Evolutionary conservation across 2,329 filamentous ascomycete genomes (phyloP).

Genomic region (Neopestalotiopsis sp.): DNA sequence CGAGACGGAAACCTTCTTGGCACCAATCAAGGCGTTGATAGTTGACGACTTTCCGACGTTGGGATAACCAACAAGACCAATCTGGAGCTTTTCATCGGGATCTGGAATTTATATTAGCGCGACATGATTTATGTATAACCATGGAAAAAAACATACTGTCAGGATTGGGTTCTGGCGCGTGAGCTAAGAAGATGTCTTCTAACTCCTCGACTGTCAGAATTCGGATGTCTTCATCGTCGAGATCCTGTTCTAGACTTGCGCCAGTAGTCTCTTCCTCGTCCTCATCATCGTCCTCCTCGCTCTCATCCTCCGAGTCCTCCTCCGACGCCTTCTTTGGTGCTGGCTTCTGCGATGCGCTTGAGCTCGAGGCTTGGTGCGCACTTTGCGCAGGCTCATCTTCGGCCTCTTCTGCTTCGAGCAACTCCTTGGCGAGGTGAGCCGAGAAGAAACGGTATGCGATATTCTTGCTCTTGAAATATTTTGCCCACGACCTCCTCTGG

Average conservation of each 20-base stretch:
- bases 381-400: conserved; percentile 55
- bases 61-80: conserved; percentile 95
- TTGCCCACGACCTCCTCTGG: conserved; percentile 84
- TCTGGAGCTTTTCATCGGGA: conserved; percentile 73
- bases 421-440: conserved; percentile 86
- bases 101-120: conserved; percentile 35
- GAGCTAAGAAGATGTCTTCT: conserved; percentile 83
- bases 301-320: conserved; percentile 30
- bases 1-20: conserved; percentile 98
- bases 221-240: conserved; percentile 65
- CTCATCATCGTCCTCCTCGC: conserved; percentile 25
- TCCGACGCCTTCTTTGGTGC: conserved; percentile 31
- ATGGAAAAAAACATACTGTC: conserved; percentile 47
- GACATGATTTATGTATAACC: no score
- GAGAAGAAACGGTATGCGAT: conserved; percentile 98
- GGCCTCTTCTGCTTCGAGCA: conserved; percentile 74
- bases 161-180: conserved; percentile 66
- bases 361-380: conserved; percentile 35
- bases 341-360: conserved; percentile 39
- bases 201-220: conserved; percentile 94
- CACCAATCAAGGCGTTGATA: conserved; percentile 97
- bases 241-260: conserved; percentile 43
- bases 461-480: conserved; percentile 79
- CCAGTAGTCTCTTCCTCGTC: conserved; percentile 40
- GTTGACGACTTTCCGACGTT: conserved; percentile 99